phyloP scores from a whole-genome alignment of 345 rosid species.

The Brassica cretica region DNA sequence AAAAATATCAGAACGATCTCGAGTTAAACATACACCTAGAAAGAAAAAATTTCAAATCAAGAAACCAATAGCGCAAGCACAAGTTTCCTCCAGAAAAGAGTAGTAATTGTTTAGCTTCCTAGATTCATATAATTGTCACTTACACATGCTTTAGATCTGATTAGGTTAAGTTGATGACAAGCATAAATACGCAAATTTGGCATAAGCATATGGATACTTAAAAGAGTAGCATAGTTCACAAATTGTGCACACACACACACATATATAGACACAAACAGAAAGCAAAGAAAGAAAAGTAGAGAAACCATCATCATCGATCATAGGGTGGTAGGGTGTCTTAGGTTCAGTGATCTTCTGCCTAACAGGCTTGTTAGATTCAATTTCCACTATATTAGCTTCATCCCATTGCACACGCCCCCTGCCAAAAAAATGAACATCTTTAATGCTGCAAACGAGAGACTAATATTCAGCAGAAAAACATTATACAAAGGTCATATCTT shows the following conservation, averaged over 20 bases:
- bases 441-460: not conserved
- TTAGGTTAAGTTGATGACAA: not conserved
- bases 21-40: slow-evolving; percentile 3
- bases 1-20: not conserved
- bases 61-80: not conserved
- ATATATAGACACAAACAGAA: not conserved
- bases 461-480: not conserved
- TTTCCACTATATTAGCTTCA: slow-evolving; percentile 82
- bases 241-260: not conserved
- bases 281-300: slow-evolving; percentile 17
- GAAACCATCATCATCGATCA: slow-evolving; percentile 90
- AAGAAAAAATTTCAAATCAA: not conserved
- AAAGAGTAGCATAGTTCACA: not conserved
- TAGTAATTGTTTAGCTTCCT: not conserved
- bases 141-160: not conserved
- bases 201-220: not conserved
- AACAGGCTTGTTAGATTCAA: slow-evolving; percentile 92
- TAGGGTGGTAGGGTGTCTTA: slow-evolving; percentile 94
- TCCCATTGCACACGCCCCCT: slow-evolving; percentile 84
- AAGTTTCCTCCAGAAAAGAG: not conserved
- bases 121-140: not conserved
- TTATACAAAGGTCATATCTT: not conserved
- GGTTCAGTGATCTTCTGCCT: slow-evolving; percentile 99
- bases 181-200: no score
- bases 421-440: slow-evolving; percentile 32